Evolutionary conservation across 2,329 filamentous ascomycete species (phyloP).

Genomic region (Cercospora zeina): DNA sequence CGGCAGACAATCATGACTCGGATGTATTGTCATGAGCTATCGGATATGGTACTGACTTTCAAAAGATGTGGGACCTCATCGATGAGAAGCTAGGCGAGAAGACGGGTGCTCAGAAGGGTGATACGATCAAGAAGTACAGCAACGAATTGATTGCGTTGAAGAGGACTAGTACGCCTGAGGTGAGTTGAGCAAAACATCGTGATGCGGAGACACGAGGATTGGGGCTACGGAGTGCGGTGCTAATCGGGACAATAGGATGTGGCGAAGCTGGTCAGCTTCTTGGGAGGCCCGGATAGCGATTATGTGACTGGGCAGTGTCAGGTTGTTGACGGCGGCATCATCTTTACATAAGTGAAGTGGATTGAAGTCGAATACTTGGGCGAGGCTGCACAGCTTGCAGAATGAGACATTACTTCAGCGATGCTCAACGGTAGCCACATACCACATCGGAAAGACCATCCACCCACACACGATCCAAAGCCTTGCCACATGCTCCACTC

Average conservation of each 20-base stretch:
- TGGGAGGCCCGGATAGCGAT: conserved; percentile 60
- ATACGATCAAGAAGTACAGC: conserved; percentile 55
- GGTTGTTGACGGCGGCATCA: conserved; percentile 50
- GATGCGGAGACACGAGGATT: background rate
- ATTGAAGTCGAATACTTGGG: background rate
- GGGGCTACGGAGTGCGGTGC: background rate
- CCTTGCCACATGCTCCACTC: background rate
- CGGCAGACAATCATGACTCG: too few relatives aligned
- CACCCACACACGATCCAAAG: background rate
- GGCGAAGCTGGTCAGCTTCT: conserved; percentile 61
- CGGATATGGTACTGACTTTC: too few relatives aligned
- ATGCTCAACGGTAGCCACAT: too few relatives aligned
- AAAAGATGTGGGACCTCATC: conserved; percentile 65
- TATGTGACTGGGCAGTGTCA: conserved; percentile 68
- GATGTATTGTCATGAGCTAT: too few relatives aligned
- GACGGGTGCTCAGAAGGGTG: conserved; percentile 49
- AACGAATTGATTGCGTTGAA: conserved; percentile 58
- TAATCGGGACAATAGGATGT: conserved; percentile 52
- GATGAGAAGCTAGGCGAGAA: conserved; percentile 60
- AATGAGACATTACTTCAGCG: background rate
- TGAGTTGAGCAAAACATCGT: background rate
- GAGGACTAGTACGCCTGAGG: conserved; percentile 58
- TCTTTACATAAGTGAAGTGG: conserved; percentile 32
- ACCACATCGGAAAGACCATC: background rate
- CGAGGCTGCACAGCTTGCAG: background rate